Evolutionary conservation across 106 monocot species (phyloP).

Genomic region (Hemerocallis citrina): DNA sequence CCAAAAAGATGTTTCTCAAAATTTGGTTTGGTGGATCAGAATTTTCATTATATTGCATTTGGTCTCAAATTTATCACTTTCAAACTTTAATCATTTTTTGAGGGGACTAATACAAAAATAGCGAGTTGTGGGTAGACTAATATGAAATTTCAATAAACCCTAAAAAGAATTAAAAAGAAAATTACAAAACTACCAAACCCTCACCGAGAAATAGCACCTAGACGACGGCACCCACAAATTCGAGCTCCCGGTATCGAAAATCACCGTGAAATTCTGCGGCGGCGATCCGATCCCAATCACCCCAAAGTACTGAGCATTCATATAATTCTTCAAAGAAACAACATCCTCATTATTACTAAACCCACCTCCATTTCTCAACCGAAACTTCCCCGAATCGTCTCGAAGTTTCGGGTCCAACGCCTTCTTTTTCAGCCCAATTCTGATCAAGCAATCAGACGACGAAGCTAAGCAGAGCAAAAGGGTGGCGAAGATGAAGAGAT

Average conservation of each 20-base stretch:
- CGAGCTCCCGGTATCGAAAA: conserved; percentile 86
- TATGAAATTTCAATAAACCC: too few species aligned
- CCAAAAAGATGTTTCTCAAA: too few species aligned
- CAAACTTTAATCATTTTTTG: too few species aligned
- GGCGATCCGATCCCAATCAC: conserved; percentile 78
- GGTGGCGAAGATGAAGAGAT: too few species aligned
- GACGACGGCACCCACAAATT: conserved; percentile 88
- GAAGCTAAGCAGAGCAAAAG: conserved; percentile 9
- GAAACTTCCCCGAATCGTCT: neutral
- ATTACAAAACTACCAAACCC: conserved; percentile 3
- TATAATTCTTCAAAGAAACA: conserved; percentile 62
- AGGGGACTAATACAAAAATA: neutral
- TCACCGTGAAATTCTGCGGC: conserved; percentile 78
- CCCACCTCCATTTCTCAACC: conserved; percentile 2
- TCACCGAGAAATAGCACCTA: conserved; percentile 76
- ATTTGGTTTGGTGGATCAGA: too few species aligned
- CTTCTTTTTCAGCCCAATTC: conserved; percentile 59
- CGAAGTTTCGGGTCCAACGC: conserved; percentile 6
- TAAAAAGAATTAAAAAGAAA: neutral
- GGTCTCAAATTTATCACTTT: too few species aligned
- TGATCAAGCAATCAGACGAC: conserved; percentile 28
- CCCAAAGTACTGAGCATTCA: conserved; percentile 90
- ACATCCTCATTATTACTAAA: conserved; percentile 23
- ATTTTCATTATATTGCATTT: too few species aligned
- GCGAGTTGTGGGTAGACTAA: too few species aligned